Conservation (phyloP, 139 green algal genomes). For the Tetraselmis striata region DNA sequence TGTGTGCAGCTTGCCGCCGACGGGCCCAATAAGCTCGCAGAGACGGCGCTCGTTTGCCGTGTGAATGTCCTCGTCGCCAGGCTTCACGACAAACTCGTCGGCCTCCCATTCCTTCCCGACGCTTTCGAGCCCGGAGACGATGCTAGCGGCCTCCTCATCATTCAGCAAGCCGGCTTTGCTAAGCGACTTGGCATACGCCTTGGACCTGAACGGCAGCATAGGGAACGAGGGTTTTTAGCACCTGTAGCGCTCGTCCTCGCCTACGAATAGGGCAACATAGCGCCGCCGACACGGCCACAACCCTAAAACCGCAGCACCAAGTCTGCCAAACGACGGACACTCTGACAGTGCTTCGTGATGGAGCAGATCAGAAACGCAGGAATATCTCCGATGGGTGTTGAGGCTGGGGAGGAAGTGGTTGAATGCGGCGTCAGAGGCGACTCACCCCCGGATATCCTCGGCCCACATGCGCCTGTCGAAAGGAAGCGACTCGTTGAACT, state of each 20-base stretch:
- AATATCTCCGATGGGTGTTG: no score
- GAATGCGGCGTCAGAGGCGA: no score
- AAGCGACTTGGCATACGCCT: constrained; percentile 87
- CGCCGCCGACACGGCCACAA: no score
- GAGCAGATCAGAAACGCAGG: no score
- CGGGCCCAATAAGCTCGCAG: constrained; percentile 78
- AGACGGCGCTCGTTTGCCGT: constrained; percentile 93
- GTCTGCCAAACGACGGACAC: no score
- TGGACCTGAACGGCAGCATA: no score
- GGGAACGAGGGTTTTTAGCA: no score
- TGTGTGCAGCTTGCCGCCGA: constrained; percentile 97
- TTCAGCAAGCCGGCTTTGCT: constrained; percentile 81
- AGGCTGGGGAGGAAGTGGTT: no score
- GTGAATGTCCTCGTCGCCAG: constrained; percentile 95
- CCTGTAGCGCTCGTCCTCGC: no score
- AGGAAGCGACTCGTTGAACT: constrained; percentile 91
- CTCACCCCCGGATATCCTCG: constrained; percentile 76
- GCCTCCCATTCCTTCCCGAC: constrained; percentile 73
- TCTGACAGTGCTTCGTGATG: no score
- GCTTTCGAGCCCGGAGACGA: constrained; percentile 68
- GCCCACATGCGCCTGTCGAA: constrained; percentile 91
- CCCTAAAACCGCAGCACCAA: no score
- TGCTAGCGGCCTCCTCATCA: constrained; percentile 58
- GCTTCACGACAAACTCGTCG: constrained; percentile 70
- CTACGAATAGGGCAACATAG: no score